A percentile compares a stretch with the other conserved stretches of the same genome.
Evolutionary conservation across 2,329 filamentous ascomycete genomes (phyloP).

Genomic region (Trichoderma afroharzianum): DNA sequence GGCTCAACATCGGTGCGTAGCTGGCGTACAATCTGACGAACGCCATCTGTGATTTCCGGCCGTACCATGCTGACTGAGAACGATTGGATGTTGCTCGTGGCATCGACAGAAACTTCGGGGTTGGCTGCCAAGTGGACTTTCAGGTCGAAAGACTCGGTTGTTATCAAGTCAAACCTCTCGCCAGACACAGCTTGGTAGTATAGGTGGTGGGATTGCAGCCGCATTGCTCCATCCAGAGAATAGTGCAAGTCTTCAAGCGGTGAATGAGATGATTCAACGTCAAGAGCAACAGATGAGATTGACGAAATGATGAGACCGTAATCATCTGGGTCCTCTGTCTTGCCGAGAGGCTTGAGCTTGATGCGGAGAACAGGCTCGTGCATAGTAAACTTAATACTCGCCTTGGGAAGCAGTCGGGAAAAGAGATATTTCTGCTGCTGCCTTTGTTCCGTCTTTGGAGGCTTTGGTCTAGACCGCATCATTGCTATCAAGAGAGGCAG

Average conservation of each 20-base stretch:
- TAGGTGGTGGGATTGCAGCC: slow-evolving; percentile 80
- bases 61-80: slow-evolving; percentile 87
- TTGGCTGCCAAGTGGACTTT: slow-evolving; percentile 81
- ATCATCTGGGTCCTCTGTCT: slow-evolving; percentile 64
- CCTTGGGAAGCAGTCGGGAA: slow-evolving; percentile 87
- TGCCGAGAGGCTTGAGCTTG: slow-evolving; percentile 73
- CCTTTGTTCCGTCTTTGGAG: slow-evolving; percentile 35
- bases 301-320: slow-evolving; percentile 95
- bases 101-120: slow-evolving; percentile 78
- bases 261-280: slow-evolving; percentile 94
- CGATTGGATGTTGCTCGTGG: slow-evolving; percentile 76
- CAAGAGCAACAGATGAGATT: slow-evolving; percentile 87
- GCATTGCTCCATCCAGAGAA: slow-evolving; percentile 74
- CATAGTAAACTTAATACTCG: slow-evolving; percentile 91
- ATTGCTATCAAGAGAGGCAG: slow-evolving; percentile 80
- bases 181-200: slow-evolving; percentile 91
- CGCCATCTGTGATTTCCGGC: slow-evolving; percentile 85
- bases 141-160: slow-evolving; percentile 83
- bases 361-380: slow-evolving; percentile 94
- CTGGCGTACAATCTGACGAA: slow-evolving; percentile 87
- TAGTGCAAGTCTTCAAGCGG: slow-evolving; percentile 81
- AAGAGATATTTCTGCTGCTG: slow-evolving; percentile 64
- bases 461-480: slow-evolving; percentile 53
- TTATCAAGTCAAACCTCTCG: slow-evolving; percentile 78
- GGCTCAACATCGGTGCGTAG: slow-evolving; percentile 68